Percentiles rank a stretch among this genome's conserved stretches.
These are phyloP conservation scores for Blastobotrys mokoenaii DNA, from an alignment of 805 yeast genomes.

Conservation along the genomic window DNA sequence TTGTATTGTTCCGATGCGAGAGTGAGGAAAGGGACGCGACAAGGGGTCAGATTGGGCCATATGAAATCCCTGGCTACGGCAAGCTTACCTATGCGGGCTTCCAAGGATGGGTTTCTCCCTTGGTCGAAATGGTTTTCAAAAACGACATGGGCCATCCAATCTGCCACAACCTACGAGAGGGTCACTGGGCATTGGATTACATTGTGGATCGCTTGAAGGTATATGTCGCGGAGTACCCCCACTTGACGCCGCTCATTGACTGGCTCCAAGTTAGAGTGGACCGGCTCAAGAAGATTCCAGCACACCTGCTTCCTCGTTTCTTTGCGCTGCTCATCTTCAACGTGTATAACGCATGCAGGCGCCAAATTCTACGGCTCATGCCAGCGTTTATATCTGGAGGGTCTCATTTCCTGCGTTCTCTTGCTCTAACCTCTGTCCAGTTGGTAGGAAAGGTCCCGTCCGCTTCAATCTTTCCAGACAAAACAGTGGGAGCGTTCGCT, in stretches of 20 bases:
- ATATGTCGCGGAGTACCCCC: constrained; percentile 39
- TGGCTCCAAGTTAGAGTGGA: constrained; percentile 67
- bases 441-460: constrained; percentile 69
- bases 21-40: constrained; percentile 82
- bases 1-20: constrained; percentile 67
- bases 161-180: constrained; percentile 70
- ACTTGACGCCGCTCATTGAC: constrained; percentile 45
- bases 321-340: constrained; percentile 76
- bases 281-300: constrained; percentile 59
- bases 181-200: constrained; percentile 85
- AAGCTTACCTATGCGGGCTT: constrained; percentile 77
- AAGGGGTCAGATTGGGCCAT: constrained; percentile 62
- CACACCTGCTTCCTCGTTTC: constrained; percentile 76
- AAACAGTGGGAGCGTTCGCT: constrained; percentile 63
- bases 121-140: constrained; percentile 50
- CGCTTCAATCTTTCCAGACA: constrained; percentile 64
- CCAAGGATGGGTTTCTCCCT: constrained; percentile 80
- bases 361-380: constrained; percentile 52
- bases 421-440: constrained; percentile 77
- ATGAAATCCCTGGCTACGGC: constrained; percentile 68
- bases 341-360: constrained; percentile 75
- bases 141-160: constrained; percentile 82
- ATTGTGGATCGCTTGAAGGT: constrained; percentile 52
- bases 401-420: constrained; percentile 67
- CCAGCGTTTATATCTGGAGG: constrained; percentile 46